Evolutionary conservation across 495 filamentous ascomycete genomes (phyloP).

Genomic region (Bombardia bombarda): DNA sequence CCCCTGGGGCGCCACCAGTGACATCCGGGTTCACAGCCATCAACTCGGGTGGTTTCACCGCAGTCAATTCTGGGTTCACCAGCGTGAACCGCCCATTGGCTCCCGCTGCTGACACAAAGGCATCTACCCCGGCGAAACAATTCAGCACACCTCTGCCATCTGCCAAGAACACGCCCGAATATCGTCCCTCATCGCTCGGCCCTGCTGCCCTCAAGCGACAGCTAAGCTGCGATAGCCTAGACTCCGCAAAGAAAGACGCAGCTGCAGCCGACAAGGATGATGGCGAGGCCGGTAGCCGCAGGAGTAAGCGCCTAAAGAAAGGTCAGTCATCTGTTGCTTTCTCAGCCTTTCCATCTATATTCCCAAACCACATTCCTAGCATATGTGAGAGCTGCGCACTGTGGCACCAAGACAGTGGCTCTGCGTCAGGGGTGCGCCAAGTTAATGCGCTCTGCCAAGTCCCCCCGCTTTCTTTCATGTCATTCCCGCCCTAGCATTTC

Average conservation of each 20-base stretch:
- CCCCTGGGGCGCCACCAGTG: slow-evolving; percentile 29
- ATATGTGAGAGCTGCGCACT: too few relatives aligned
- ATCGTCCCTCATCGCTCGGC: slow-evolving; percentile 43
- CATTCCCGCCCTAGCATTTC: background rate
- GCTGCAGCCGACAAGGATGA: slow-evolving; percentile 54
- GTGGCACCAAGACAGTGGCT: too few relatives aligned
- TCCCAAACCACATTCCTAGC: too few relatives aligned
- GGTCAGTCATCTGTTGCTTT: slow-evolving; percentile 43
- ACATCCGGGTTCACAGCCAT: slow-evolving; percentile 74
- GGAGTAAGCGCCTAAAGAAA: slow-evolving; percentile 92
- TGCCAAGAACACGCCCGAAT: slow-evolving; percentile 53
- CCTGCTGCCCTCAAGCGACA: slow-evolving; percentile 67
- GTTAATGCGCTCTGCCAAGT: too few relatives aligned
- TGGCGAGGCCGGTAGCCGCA: slow-evolving; percentile 64
- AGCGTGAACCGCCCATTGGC: slow-evolving; percentile 53
- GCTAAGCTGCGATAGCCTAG: slow-evolving; percentile 64
- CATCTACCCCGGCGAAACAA: slow-evolving; percentile 34
- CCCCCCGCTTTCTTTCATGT: too few relatives aligned
- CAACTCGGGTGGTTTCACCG: slow-evolving; percentile 37
- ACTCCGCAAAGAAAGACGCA: slow-evolving; percentile 50
- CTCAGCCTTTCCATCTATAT: background rate
- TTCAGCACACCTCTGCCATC: slow-evolving; percentile 43
- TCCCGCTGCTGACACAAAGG: slow-evolving; percentile 23
- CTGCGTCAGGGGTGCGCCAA: too few relatives aligned
- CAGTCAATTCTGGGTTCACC: slow-evolving; percentile 62